Conservation (phyloP, 2,329 filamentous ascomycete species). For the Microsporum audouinii region DNA sequence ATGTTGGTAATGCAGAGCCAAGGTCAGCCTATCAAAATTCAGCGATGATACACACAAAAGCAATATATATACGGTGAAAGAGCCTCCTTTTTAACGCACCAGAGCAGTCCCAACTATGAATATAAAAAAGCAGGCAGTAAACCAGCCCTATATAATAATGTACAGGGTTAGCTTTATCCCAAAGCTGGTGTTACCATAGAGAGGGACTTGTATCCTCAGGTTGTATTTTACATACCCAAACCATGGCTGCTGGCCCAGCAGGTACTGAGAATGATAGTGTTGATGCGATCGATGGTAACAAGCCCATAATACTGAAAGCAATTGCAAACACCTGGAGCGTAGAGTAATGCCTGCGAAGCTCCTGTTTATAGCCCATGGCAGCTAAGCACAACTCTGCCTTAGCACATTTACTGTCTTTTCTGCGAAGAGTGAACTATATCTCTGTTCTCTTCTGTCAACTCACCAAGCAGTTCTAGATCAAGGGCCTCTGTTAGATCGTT, state of each 20-base stretch:
- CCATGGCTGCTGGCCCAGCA: conserved; percentile 49
- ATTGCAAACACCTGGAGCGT: conserved; percentile 53
- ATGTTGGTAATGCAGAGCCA: conserved; percentile 47
- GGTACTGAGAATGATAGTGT: conserved; percentile 49
- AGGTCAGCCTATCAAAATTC: conserved; percentile 33
- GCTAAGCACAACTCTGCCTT: conserved; percentile 14
- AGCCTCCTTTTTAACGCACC: conserved; percentile 25
- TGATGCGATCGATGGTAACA: conserved; percentile 50
- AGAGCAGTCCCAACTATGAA: conserved; percentile 51
- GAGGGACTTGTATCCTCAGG: not conserved
- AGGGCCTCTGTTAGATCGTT: not conserved
- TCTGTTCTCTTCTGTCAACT: not conserved
- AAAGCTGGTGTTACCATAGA: not conserved
- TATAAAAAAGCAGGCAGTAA: conserved; percentile 46
- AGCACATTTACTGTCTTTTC: not conserved
- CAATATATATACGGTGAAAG: not conserved
- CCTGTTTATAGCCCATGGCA: conserved; percentile 45
- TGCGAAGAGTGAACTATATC: not conserved
- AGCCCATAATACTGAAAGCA: conserved; percentile 50
- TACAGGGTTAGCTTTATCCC: conserved; percentile 4
- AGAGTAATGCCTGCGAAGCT: conserved; percentile 50
- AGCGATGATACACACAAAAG: not conserved
- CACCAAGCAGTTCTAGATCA: not conserved
- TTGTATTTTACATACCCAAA: conserved; percentile 38
- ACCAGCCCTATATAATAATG: conserved; percentile 38